Evolutionary conservation across 768 basidiomycete genomes (phyloP).

Genomic region (Calocera cornea): DNA sequence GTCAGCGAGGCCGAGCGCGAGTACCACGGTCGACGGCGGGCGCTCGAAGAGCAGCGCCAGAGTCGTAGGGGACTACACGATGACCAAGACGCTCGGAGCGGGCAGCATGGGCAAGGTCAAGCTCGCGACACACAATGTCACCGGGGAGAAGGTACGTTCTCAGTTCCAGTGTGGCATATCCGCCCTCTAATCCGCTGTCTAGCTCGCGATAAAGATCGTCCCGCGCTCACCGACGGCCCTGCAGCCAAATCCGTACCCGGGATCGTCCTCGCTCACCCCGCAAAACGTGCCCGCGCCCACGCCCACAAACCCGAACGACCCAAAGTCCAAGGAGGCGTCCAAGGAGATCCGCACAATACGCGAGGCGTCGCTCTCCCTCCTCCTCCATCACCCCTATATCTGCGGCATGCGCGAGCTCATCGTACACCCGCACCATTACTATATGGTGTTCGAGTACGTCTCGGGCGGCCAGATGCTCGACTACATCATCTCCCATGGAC

Average conservation of each 20-base stretch:
- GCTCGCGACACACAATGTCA: slow-evolving; percentile 74
- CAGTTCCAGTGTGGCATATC: neutral
- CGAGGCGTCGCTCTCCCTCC: slow-evolving; percentile 87
- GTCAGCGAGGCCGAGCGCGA: slow-evolving; percentile 13
- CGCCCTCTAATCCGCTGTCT: slow-evolving; percentile 7
- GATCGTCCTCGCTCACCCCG: slow-evolving; percentile 29
- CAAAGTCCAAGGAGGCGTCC: slow-evolving; percentile 75
- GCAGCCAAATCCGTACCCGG: slow-evolving; percentile 43
- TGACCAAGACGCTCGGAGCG: slow-evolving; percentile 92
- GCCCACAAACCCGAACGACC: slow-evolving; percentile 70
- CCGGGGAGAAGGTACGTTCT: slow-evolving; percentile 75
- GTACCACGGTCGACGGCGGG: slow-evolving; percentile 14
- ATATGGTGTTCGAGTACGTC: slow-evolving; percentile 98
- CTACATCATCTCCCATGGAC: slow-evolving; percentile 97
- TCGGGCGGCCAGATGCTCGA: slow-evolving; percentile 99
- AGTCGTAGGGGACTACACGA: slow-evolving; percentile 84
- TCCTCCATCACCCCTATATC: slow-evolving; percentile 96
- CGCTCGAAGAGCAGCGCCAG: slow-evolving; percentile 21
- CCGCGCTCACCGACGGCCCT: slow-evolving; percentile 43
- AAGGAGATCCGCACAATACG: slow-evolving; percentile 94
- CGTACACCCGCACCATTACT: slow-evolving; percentile 93
- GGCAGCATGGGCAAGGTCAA: slow-evolving; percentile 99
- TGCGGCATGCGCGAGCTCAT: slow-evolving; percentile 99
- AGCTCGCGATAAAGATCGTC: slow-evolving; percentile 99
- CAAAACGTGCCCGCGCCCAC: slow-evolving; percentile 23